Base-by-base conservation (phyloP, 2,329 filamentous ascomycete species). In the Neonectria hederae region DNA sequence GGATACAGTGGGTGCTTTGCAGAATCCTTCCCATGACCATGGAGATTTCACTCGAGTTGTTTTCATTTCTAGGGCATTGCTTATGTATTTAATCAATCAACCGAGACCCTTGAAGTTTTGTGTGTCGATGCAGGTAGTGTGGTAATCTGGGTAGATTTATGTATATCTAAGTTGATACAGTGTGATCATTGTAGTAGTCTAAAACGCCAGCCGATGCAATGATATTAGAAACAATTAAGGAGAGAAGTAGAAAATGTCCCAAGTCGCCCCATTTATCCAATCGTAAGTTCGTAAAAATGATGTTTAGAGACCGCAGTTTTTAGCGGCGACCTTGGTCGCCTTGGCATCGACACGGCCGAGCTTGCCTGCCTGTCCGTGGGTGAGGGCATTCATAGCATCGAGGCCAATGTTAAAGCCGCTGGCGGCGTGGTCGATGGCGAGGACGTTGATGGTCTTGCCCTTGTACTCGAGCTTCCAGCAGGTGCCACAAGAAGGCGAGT, bases 381-480 rank as follows among this genome's bases (percentile, higher is more conserved):
- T 89, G 58, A 90, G 80, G 21, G 74, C 76, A 75, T 89, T 81
- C 83, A 90, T 78, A 59, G 86, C 88, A 40, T 70, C 73, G 61
- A 86, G 76, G 14, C 80, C 86, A 66, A 89, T 82, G 78, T 88
- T 89, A 79, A 87, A 86, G 46, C 84, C 84, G 5, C 63, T 61
- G 14, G 19, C 77, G 32, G 83, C 78, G 69, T 82, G 81, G 76
- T 89, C 87, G 63, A 89, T 79, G 61, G 84, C 87, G 9, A 87
- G 78, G 45, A 89, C 77, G 76, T 84, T 82, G 79, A 89, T 81
- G 59, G 77, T 82, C 62, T 76, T 79, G 66, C 82, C 83, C 40
- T 82, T 78, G 76, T 84, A 89, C 13, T 77, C 81, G 61, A 89
- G 79, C 61, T 78, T 71, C 82, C 84, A 90, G 82, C 88, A 90